Evolutionary conservation across 2,329 filamentous ascomycete species (phyloP).

Genomic region (Zarea fungicola): DNA sequence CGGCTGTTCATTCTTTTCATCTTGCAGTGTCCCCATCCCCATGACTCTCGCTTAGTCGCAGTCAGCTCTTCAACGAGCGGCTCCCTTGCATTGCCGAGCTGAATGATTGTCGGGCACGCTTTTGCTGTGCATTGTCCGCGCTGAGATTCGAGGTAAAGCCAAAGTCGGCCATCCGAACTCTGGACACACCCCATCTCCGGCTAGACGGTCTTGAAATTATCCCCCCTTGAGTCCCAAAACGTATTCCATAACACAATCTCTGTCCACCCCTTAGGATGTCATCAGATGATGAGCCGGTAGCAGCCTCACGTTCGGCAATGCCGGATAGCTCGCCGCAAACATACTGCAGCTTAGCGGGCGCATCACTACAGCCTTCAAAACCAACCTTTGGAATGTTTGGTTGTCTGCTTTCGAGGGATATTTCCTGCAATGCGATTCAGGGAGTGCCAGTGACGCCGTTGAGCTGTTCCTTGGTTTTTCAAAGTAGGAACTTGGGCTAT

Average conservation of each 20-base stretch:
- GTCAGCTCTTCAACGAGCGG: too few relatives aligned
- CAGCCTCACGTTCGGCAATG: neutral
- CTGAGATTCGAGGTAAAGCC: too few relatives aligned
- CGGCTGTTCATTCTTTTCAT: too few relatives aligned
- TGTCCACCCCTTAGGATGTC: neutral
- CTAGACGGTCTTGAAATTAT: neutral
- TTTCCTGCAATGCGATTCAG: neutral
- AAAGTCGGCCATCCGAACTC: too few relatives aligned
- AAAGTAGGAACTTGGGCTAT: neutral
- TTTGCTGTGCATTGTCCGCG: too few relatives aligned
- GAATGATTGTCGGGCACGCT: too few relatives aligned
- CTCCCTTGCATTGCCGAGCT: too few relatives aligned
- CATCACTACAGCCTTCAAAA: neutral
- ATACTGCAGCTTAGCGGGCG: neutral
- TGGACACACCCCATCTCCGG: too few relatives aligned
- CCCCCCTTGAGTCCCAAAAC: neutral
- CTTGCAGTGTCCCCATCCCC: too few relatives aligned
- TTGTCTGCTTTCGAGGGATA: neutral
- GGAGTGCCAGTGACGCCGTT: neutral
- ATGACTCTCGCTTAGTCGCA: too few relatives aligned
- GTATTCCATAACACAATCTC: neutral
- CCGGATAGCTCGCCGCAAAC: neutral
- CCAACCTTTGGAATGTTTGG: neutral
- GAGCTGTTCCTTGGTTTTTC: neutral
- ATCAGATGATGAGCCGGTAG: neutral